A percentile compares a stretch with the other conserved stretches of the same genome.
Conservation (phyloP, 306 rosid species). For the Vicia villosa region DNA sequence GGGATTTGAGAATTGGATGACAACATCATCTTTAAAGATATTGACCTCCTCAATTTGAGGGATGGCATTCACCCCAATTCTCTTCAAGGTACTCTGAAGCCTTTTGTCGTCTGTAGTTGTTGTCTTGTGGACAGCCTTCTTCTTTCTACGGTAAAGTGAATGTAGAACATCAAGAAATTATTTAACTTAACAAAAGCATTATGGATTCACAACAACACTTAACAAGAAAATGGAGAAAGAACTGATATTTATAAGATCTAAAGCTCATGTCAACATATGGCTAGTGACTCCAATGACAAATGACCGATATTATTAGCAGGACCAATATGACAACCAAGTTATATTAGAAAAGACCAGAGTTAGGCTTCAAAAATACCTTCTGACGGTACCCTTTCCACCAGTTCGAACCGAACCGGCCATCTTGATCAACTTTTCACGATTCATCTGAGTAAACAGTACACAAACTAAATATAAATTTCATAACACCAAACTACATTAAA, state of each 20-base stretch:
- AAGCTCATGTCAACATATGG: not conserved
- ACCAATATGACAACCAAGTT: not conserved
- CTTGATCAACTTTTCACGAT: conserved; percentile 74
- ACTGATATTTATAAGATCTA: not conserved
- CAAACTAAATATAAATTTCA: conserved; percentile 25
- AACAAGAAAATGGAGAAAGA: too few species aligned
- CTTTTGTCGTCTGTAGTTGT: too few species aligned
- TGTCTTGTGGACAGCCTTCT: conserved; percentile 99
- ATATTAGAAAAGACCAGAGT: not conserved
- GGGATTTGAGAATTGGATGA: conserved; percentile 85
- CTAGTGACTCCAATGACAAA: not conserved
- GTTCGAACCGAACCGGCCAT: conserved; percentile 98
- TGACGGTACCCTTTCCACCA: conserved; percentile 92
- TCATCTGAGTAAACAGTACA: conserved; percentile 56
- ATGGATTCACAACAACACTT: too few species aligned
- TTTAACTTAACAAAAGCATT: not conserved
- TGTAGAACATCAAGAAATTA: not conserved
- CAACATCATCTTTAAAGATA: conserved; percentile 91
- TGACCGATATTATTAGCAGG: too few species aligned
- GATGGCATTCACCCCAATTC: conserved; percentile 82
- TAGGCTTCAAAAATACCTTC: conserved; percentile 79
- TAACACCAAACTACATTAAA: too few species aligned
- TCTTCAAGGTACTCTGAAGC: too few species aligned
- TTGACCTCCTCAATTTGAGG: conserved; percentile 96
- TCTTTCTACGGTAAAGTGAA: conserved; percentile 62